These are phyloP conservation scores for Fulvia fulva DNA, from an alignment of 2,329 filamentous ascomycete genomes.

Conservation along the genomic window DNA sequence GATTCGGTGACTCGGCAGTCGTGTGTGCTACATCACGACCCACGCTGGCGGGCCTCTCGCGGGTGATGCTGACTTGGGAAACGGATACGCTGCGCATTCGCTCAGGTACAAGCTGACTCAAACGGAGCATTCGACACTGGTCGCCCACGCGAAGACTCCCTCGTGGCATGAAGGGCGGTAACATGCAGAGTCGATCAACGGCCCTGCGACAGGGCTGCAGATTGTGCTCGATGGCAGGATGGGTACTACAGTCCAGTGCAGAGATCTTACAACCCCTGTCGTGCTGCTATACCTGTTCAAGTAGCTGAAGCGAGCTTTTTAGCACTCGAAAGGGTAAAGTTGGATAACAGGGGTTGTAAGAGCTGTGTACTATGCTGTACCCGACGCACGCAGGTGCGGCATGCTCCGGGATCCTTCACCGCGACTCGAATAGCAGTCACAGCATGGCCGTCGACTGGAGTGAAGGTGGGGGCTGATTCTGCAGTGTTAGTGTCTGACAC, in stretches of 20 bases:
- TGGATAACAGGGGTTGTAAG: too few species aligned
- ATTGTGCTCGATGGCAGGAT: conserved; percentile 13
- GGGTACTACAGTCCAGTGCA: too few species aligned
- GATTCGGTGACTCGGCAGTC: background rate
- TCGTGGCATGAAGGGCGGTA: background rate
- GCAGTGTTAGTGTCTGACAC: background rate
- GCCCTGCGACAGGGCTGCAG: conserved; percentile 4
- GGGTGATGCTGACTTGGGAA: background rate
- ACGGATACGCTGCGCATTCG: background rate
- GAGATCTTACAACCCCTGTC: too few species aligned
- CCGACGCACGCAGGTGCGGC: conserved; percentile 5
- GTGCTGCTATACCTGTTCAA: too few species aligned
- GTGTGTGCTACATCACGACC: background rate
- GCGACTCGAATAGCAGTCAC: conserved; percentile 10
- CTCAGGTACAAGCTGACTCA: background rate
- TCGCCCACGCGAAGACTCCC: background rate
- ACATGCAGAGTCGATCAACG: background rate
- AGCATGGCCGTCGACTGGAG: background rate
- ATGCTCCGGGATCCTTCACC: conserved; percentile 16
- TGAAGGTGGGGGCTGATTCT: conserved; percentile 1
- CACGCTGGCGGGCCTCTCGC: background rate
- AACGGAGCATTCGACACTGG: background rate
- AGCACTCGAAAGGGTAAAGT: too few species aligned
- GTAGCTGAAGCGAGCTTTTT: too few species aligned
- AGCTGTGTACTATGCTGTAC: too few species aligned